Evolutionary conservation across 2,329 filamentous ascomycete genomes (phyloP), one percentile per base, ranked within the genome.

Genomic region (Fusarium sp.): DNA sequence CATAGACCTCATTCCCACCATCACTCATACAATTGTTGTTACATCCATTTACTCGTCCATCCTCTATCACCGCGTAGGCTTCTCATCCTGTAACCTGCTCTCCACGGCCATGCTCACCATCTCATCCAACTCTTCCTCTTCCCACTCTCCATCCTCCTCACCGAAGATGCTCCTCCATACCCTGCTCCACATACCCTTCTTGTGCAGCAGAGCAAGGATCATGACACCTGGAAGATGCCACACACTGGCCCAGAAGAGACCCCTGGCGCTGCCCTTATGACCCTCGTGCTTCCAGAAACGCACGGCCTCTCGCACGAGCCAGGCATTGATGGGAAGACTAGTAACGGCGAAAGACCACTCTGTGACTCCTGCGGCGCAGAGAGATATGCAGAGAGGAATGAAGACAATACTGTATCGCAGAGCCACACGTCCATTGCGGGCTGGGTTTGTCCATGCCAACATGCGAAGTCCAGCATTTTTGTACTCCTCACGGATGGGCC

Each of bases 211-310:
- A 3, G 93, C 95, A 65, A 97, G 83, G 50, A 97, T 93, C 84
- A 99, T 89, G 42, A 98, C 86, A 25, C 91, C 91, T 0, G 96
- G 96, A 51, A 99, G 79, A 81, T 97, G 94, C 96, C 95, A 98
- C 9, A 99, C 93, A 78, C 93, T 97, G 2, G 96, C 94, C 96
- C 96, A 99, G 79, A 99, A 99, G 57, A 99, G 80, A 0, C 91
- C 90, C 61, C 93, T 87, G 2, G 96, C 94, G 16, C 87, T 93
- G 2, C 94, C 94, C 73, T 90, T 89, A 67, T 90, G 87, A 11
- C 95, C 95, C 74, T 93, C 88, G 27, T 87, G 83, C 68, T 86
- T 87, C 90, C 92, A 97, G 81, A 98, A 97, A 36, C 85, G 84
- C 73, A 92, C 87, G 0, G 95, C 93, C 79, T 96, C 90, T 58